Percentiles rank a stretch among this genome's conserved stretches.
phyloP scores from a whole-genome alignment of 1,139 yeast genomes.

The Hemisphaericaspora xylofermentans region DNA sequence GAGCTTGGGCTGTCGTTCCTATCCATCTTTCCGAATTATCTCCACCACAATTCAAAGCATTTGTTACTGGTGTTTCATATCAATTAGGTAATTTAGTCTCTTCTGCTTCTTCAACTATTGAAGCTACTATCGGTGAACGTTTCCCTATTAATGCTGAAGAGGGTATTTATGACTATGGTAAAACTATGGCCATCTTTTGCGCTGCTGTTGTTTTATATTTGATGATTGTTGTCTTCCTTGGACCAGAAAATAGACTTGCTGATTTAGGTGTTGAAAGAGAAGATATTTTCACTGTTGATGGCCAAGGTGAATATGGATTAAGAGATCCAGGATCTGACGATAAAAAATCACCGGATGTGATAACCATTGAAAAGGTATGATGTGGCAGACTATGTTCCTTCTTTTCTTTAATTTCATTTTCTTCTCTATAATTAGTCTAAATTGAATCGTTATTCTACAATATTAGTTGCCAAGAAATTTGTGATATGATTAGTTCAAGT shows the following conservation, averaged over 20 bases:
- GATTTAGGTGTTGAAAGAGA: slow-evolving; percentile 28
- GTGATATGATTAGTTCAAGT: too few relatives aligned
- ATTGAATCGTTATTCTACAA: too few relatives aligned
- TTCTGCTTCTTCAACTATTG: slow-evolving; percentile 82
- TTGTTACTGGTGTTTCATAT: slow-evolving; percentile 72
- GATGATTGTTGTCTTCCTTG: slow-evolving; percentile 57
- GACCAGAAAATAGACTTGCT: slow-evolving; percentile 68
- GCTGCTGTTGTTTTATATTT: slow-evolving; percentile 69
- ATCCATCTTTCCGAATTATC: slow-evolving; percentile 74
- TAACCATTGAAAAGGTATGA: too few relatives aligned
- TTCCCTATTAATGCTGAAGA: slow-evolving; percentile 45
- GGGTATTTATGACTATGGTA: slow-evolving; percentile 29
- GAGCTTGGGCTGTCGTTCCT: slow-evolving; percentile 88
- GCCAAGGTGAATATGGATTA: too few relatives aligned
- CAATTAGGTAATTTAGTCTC: slow-evolving; percentile 85
- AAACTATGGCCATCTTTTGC: slow-evolving; percentile 79
- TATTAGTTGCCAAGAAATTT: too few relatives aligned
- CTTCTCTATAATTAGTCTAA: too few relatives aligned
- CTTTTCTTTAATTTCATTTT: too few relatives aligned
- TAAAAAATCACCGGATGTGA: too few relatives aligned
- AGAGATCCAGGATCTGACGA: too few relatives aligned
- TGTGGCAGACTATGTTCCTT: too few relatives aligned
- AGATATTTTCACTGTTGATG: slow-evolving; percentile 12
- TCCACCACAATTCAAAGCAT: slow-evolving; percentile 72
- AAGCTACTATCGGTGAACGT: slow-evolving; percentile 67